These are phyloP conservation scores for Athelia psychrophila DNA, from an alignment of 1,284 basidiomycete genomes.

Conservation along the genomic window DNA sequence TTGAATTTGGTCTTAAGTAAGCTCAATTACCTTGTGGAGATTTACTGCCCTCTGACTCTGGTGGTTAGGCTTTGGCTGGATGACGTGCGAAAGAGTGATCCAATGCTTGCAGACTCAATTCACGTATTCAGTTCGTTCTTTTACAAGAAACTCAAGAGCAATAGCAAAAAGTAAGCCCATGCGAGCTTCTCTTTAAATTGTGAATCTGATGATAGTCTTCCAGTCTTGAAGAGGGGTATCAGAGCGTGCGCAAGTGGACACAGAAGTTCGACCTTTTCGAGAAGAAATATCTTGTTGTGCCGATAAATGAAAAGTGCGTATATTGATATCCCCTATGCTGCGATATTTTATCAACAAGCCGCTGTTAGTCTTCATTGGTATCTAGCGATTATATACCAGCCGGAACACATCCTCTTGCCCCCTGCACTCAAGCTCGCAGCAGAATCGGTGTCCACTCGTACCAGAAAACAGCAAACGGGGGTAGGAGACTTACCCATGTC, in stretches of 20 bases:
- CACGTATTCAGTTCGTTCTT: slow-evolving; percentile 98
- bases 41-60: slow-evolving; percentile 4
- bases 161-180: slow-evolving; percentile 45
- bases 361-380: slow-evolving; percentile 93
- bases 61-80: slow-evolving; percentile 62
- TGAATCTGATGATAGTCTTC: slow-evolving; percentile 2
- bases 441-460: slow-evolving; percentile 17
- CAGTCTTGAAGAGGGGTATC: slow-evolving; percentile 69
- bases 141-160: slow-evolving; percentile 87
- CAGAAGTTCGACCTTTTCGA: slow-evolving; percentile 82
- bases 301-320: slow-evolving; percentile 92
- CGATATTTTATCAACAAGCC: slow-evolving; percentile 3
- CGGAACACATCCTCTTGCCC: slow-evolving; percentile 56
- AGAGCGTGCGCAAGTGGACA: slow-evolving; percentile 94
- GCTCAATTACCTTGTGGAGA: slow-evolving; percentile 21
- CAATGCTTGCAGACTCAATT: slow-evolving; percentile 68
- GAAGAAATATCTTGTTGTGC: slow-evolving; percentile 92
- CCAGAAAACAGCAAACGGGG: slow-evolving; percentile 22
- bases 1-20: slow-evolving; percentile 93
- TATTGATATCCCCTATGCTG: slow-evolving; percentile 2
- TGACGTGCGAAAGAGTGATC: slow-evolving; percentile 50
- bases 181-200: slow-evolving; percentile 1
- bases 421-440: slow-evolving; percentile 28
- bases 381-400: slow-evolving; percentile 89
- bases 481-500: slow-evolving; percentile 7